Percentiles rank a stretch among this genome's conserved stretches.
Evolutionary conservation across 495 filamentous ascomycete species (phyloP).

Genomic region (Penicillium nucicola): DNA sequence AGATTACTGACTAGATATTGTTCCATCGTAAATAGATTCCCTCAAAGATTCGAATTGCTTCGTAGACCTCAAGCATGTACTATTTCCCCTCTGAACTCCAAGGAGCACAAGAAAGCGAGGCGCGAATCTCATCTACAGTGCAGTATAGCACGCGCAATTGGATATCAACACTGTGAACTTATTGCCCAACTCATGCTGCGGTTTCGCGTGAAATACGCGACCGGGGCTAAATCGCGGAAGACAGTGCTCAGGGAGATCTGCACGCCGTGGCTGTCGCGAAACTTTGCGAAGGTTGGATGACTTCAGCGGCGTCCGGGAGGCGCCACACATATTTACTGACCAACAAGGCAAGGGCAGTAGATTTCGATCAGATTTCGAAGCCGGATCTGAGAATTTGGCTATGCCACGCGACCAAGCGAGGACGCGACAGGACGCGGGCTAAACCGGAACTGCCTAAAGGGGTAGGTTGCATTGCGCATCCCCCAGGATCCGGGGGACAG

Average conservation of each 20-base stretch:
- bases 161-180: too few species aligned
- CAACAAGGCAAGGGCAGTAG: background rate
- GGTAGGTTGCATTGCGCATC: slow-evolving; percentile 13
- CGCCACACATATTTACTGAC: slow-evolving; percentile 8
- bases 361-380: background rate
- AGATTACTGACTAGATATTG: too few species aligned
- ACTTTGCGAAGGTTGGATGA: slow-evolving; percentile 13
- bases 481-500: slow-evolving; percentile 17
- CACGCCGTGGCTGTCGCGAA: slow-evolving; percentile 14
- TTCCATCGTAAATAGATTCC: too few species aligned
- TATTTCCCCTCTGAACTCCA: too few species aligned
- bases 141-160: too few species aligned
- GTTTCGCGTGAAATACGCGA: background rate
- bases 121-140: too few species aligned
- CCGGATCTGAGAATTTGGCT: background rate
- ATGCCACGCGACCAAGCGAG: slow-evolving; percentile 3
- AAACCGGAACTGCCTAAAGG: slow-evolving; percentile 23
- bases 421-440: background rate
- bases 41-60: too few species aligned
- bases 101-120: too few species aligned
- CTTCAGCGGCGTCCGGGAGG: slow-evolving; percentile 22
- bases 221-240: slow-evolving; percentile 5
- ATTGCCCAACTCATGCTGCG: background rate
- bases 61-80: too few species aligned
- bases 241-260: slow-evolving; percentile 10